Base-by-base conservation (phyloP, 805 yeast species). In the Monosporozyma aquatica region DNA sequence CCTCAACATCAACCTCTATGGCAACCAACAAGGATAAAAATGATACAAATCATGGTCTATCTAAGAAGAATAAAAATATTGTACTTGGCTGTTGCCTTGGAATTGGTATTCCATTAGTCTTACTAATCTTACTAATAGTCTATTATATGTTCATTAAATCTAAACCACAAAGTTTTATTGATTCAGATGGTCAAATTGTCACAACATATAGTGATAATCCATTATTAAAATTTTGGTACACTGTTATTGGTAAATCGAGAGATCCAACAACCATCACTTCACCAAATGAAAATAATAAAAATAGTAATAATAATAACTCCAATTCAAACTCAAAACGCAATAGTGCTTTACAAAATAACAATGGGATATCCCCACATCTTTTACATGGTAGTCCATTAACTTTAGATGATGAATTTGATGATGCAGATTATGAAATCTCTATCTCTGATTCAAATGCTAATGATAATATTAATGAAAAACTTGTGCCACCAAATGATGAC, bases 61-160 rank as follows among this genome's bases (percentile, higher is more conserved):
- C 80, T 1, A 53, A 66, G 13, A 70, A 72, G 40, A 61, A 72
- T 45, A 68, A 74, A 42, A 72, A 71, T 43, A 71, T 80, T 27
- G 75, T 81, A 20, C 71, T 80, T 41, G 87, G 87, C 30, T 78
- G 80, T 45, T 80, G 76, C 23, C 80, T 81, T 5, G 87, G 87
- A 43, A 72, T 82, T 11, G 85, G 85, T 41, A 77, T 79, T 1
- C 84, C 89, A 2, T 48, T 74, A 0, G 56, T 78, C 2, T 32
- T 63, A 1, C 50, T 52, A 3, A 43, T 48, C 3, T 39, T 47
- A 4, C 43, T 57, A 6, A 26, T 59, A n/a, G 37, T 60, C 3
- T 62, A 62, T 39, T 45, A 55, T 39, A 55, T 49, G 44, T 61
- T 61, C 41, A 47, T 62, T 21, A 53, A 51, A 39, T 50, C 63